Evolutionary conservation across 495 filamentous ascomycete genomes (phyloP).

Genomic region (Aspergillus baeticus): DNA sequence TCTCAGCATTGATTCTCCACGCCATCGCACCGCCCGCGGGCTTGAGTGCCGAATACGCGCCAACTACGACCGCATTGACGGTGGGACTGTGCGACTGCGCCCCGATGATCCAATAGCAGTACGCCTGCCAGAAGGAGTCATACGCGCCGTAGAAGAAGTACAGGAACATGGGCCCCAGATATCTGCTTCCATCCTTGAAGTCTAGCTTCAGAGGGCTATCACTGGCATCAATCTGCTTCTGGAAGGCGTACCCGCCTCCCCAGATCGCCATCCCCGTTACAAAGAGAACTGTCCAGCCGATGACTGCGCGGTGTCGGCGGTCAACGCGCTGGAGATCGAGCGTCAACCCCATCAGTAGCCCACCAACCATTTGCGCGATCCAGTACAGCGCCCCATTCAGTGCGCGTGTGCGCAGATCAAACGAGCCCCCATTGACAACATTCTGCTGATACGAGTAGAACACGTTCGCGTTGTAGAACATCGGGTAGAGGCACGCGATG

Average conservation of each 20-base stretch:
- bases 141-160: constrained; percentile 56
- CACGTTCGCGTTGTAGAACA: constrained; percentile 66
- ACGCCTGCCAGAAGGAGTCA: constrained; percentile 64
- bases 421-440: constrained; percentile 48
- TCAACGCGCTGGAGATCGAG: constrained; percentile 43
- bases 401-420: constrained; percentile 49
- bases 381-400: constrained; percentile 54
- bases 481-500: constrained; percentile 47
- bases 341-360: constrained; percentile 45
- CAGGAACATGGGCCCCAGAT: constrained; percentile 53
- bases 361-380: constrained; percentile 54
- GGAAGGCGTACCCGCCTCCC: constrained; percentile 55
- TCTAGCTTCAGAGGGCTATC: constrained; percentile 40
- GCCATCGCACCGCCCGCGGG: constrained; percentile 83
- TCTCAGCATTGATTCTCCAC: constrained; percentile 70
- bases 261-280: constrained; percentile 49
- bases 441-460: constrained; percentile 77
- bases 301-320: constrained; percentile 39
- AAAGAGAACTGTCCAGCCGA: constrained; percentile 46
- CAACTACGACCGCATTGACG: constrained; percentile 84
- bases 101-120: constrained; percentile 86
- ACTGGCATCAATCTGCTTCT: constrained; percentile 40
- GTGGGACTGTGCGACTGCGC: constrained; percentile 82
- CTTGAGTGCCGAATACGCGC: constrained; percentile 92
- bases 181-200: constrained; percentile 33